Conservation (phyloP, 805 yeast species). For the Yamadazyma olivae region DNA sequence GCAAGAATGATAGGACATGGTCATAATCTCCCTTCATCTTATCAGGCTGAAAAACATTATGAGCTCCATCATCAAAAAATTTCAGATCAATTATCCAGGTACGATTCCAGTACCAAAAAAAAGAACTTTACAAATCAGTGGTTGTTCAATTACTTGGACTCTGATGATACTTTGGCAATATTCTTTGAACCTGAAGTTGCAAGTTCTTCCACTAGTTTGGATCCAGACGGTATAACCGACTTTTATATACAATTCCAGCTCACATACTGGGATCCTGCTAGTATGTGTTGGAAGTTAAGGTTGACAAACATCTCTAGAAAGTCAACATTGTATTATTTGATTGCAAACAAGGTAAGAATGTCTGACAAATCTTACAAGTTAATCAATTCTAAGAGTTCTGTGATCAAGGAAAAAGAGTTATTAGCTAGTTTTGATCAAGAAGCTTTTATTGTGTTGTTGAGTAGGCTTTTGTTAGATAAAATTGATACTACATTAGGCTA, state of each 20-base stretch:
- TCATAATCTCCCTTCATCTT: constrained; percentile 32
- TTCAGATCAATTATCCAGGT: constrained; percentile 29
- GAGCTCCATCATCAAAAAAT: constrained; percentile 25
- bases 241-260: constrained; percentile 31
- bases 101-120: constrained; percentile 29
- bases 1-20: constrained; percentile 30
- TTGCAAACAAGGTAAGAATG: constrained; percentile 14
- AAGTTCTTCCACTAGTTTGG: constrained; percentile 17
- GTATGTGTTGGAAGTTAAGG: constrained; percentile 21
- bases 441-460: constrained; percentile 26
- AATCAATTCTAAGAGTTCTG: constrained; percentile 16
- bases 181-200: constrained; percentile 32
- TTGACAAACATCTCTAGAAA: constrained; percentile 28
- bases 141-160: constrained; percentile 23
- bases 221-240: constrained; percentile 17
- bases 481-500: constrained; percentile 34
- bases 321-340: constrained; percentile 22
- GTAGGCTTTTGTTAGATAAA: constrained; percentile 30
- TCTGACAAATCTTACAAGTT: constrained; percentile 13
- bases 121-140: constrained; percentile 38
- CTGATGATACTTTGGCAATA: constrained; percentile 23
- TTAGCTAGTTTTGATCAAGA: constrained; percentile 30
- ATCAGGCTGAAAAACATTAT: constrained; percentile 17
- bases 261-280: constrained; percentile 23
- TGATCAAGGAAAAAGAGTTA: constrained; percentile 24